A percentile compares a stretch with the other conserved stretches of the same genome.
phyloP scores from a whole-genome alignment of 495 filamentous ascomycete genomes.

The Aspergillus olivimuriae region DNA sequence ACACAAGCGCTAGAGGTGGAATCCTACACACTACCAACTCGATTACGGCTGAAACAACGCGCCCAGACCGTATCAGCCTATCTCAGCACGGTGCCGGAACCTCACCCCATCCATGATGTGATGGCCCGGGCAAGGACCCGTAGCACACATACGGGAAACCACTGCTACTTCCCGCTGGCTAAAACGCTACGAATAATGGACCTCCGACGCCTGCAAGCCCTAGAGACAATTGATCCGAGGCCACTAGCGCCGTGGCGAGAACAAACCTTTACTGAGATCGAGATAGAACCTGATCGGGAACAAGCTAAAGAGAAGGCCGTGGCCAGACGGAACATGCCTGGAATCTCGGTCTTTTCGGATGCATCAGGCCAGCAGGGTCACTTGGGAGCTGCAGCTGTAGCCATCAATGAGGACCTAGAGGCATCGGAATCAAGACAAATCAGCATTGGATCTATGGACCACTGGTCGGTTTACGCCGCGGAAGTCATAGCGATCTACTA shows the following conservation, averaged over 20 bases:
- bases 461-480: slow-evolving; percentile 18
- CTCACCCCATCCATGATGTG: slow-evolving; percentile 7
- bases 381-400: slow-evolving; percentile 15
- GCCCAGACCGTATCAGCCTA: background rate
- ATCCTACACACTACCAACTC: slow-evolving; percentile 7
- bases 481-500: slow-evolving; percentile 18
- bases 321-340: background rate
- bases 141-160: slow-evolving; percentile 4
- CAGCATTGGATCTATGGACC: slow-evolving; percentile 16
- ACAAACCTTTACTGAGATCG: slow-evolving; percentile 16
- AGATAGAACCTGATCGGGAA: slow-evolving; percentile 15
- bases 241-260: slow-evolving; percentile 16
- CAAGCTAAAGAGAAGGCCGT: slow-evolving; percentile 12
- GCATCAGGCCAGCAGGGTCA: slow-evolving; percentile 14
- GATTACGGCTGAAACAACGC: slow-evolving; percentile 6
- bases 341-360: slow-evolving; percentile 17
- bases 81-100: background rate
- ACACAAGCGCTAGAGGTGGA: slow-evolving; percentile 10
- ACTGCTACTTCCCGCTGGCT: slow-evolving; percentile 10
- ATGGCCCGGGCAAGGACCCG: slow-evolving; percentile 9
- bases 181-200: no score
- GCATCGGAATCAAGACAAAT: background rate
- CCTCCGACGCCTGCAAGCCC: slow-evolving; percentile 5
- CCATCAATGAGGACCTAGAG: no score
- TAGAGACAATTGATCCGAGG: slow-evolving; percentile 18